Base-by-base conservation (phyloP, 371 early-diverging fungal genomes). In the Actinomucor elegans region DNA sequence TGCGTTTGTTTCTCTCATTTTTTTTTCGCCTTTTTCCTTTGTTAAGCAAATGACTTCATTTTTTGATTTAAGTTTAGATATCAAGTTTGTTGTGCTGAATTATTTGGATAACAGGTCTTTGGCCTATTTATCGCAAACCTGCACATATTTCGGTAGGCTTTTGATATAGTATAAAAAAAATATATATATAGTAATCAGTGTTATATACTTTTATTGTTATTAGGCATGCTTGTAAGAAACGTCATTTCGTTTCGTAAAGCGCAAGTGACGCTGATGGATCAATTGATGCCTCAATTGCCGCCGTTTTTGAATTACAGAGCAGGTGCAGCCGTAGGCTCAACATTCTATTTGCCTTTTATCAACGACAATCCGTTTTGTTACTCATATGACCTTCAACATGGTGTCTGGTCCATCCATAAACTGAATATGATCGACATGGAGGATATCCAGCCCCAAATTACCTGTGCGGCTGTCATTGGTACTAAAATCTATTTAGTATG, bases 271-370 rank as follows among this genome's bases (percentile, higher is more conserved):
- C 18, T 33, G 0, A 10, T 57, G 6, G 35, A 63, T 23, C 23
- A 44, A 12, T 4, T 3, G 0, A 49, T 63, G 47, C 54, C 64
- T 5, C 50, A 44, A 31, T 21, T 24, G 10, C 50, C 55, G 2
- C 53, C 54, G 3, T 58, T 52, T 23, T 18, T 64, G 1, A 64
- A 55, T 34, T 64, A 55, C 10, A 50, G 65, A 41, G 62, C 59
- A 3, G 70, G 70, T 1, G 56, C 41, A 7, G 27, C 56, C 3
- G 51, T 66, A 0, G 66, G 60, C 5, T 35, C 51, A 5, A 55
- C 37, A 12, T 62, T 69, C n/a, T 66, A 69, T 31, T 29, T 69
- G 29, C 66, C 70, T 4, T 55, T 62, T 21, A 66, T 66, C 15
- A 43, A 52, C 14, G 62, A 59, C 4, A 52, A 28, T 10, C 57